These are phyloP conservation scores for Colletotrichum truncatum DNA, from an alignment of 2,329 filamentous ascomycete genomes.

Conservation along the genomic window DNA sequence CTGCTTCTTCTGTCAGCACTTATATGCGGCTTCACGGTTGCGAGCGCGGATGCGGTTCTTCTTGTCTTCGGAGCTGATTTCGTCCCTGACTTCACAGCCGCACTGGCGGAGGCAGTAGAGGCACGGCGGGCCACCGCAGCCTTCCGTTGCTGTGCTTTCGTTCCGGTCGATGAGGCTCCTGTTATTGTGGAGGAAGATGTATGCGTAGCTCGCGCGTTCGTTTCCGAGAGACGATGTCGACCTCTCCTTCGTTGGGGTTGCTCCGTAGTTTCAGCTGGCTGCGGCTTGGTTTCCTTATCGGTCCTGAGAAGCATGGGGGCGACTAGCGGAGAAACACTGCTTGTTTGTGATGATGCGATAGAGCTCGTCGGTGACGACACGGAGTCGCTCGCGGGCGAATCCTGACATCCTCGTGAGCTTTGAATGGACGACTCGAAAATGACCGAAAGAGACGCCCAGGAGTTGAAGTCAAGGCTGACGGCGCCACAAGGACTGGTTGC, in stretches of 20 bases:
- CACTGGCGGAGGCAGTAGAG: constrained; percentile 11
- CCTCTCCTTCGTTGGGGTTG: constrained; percentile 1
- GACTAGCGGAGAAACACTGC: background rate
- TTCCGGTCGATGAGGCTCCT: background rate
- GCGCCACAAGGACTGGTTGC: background rate
- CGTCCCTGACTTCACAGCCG: background rate
- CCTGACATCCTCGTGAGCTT: background rate
- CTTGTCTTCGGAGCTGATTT: constrained; percentile 3
- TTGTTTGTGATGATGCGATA: background rate
- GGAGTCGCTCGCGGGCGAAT: constrained; percentile 1
- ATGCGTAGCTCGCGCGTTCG: background rate
- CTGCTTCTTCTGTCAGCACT: constrained; percentile 31
- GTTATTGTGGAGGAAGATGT: no score
- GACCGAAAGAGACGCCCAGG: background rate
- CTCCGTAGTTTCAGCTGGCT: no score
- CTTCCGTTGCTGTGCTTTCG: background rate
- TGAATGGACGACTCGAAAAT: background rate
- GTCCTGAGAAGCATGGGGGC: background rate
- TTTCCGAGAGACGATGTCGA: constrained; percentile 9
- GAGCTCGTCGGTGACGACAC: constrained; percentile 6
- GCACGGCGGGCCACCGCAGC: background rate
- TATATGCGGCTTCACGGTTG: constrained; percentile 31
- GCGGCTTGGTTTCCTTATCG: background rate
- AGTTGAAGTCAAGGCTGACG: background rate
- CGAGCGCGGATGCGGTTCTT: constrained; percentile 28